These are phyloP conservation scores for Mortierella sp. DNA, from an alignment of 371 early-diverging fungal species.

Conservation along the genomic window DNA sequence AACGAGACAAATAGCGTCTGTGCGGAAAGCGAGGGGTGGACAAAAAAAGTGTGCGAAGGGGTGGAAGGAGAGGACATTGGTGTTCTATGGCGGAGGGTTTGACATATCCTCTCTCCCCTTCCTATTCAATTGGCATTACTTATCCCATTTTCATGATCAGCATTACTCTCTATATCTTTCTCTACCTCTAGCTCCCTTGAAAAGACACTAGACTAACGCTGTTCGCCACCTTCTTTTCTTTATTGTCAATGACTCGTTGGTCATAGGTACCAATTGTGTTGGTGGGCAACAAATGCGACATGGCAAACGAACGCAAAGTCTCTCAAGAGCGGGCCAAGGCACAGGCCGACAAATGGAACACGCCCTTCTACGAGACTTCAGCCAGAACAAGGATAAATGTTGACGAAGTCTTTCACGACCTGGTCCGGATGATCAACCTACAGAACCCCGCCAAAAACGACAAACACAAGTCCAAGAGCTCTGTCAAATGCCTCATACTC, in stretches of 20 bases:
- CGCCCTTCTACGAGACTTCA: constrained; percentile 87
- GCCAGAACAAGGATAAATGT: constrained; percentile 89
- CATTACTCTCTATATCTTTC: too few species aligned
- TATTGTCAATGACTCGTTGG: not conserved
- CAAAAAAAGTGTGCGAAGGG: not conserved
- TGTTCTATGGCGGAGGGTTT: not conserved
- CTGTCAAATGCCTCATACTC: constrained; percentile 36
- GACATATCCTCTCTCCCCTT: not conserved
- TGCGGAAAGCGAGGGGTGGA: constrained; percentile 1
- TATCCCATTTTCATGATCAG: not conserved
- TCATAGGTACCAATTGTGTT: constrained; percentile 89
- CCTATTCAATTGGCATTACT: not conserved
- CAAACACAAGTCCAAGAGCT: constrained; percentile 24
- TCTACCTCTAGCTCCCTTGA: too few species aligned
- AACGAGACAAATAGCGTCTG: constrained; percentile 6
- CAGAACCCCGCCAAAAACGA: constrained; percentile 55
- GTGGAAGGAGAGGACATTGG: not conserved
- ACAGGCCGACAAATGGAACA: constrained; percentile 81
- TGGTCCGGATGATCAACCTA: constrained; percentile 72
- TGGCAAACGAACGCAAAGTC: constrained; percentile 87
- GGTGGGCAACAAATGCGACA: constrained; percentile 91
- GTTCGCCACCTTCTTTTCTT: not conserved
- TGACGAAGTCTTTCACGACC: constrained; percentile 79
- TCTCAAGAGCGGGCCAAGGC: constrained; percentile 73
- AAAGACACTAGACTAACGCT: not conserved